phyloP scores from a whole-genome alignment of 805 yeast species.

The Candida sonorensis region DNA sequence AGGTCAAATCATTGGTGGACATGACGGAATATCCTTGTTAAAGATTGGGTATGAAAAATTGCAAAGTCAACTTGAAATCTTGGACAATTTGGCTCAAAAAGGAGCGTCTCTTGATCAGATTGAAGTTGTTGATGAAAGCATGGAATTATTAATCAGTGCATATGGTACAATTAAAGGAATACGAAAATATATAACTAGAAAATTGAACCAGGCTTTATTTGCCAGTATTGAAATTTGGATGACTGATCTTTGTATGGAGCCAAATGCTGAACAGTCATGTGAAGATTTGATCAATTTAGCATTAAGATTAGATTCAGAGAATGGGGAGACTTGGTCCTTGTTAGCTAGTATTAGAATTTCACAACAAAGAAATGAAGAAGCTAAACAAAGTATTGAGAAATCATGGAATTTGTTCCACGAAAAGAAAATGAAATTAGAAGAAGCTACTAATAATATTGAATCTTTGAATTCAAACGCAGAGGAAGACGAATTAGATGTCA shows the following conservation, averaged over 20 bases:
- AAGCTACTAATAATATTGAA: conserved; percentile 23
- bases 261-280: conserved; percentile 77
- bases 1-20: conserved; percentile 87
- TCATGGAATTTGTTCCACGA: conserved; percentile 66
- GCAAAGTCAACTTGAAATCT: conserved; percentile 30
- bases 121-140: conserved; percentile 15
- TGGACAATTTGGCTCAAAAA: conserved; percentile 7
- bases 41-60: conserved; percentile 56
- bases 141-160: conserved; percentile 21
- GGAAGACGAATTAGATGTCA: conserved; percentile 28
- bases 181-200: conserved; percentile 40
- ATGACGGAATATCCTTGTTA: conserved; percentile 57
- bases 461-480: conserved; percentile 2
- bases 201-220: conserved; percentile 70
- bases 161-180: conserved; percentile 21
- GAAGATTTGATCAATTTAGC: conserved; percentile 63
- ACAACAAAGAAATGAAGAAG: conserved; percentile 72
- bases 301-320: conserved; percentile 46
- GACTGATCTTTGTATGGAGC: conserved; percentile 96
- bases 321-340: conserved; percentile 78
- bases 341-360: conserved; percentile 85
- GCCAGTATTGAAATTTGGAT: conserved; percentile 92
- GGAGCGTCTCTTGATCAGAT: conserved; percentile 4
- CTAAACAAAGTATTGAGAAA: conserved; percentile 54
- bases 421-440: conserved; percentile 44